Evolutionary conservation across 352 stramenopile species (phyloP), one percentile per base, ranked within the genome.

Genomic region (Phytophthora parvispora): DNA sequence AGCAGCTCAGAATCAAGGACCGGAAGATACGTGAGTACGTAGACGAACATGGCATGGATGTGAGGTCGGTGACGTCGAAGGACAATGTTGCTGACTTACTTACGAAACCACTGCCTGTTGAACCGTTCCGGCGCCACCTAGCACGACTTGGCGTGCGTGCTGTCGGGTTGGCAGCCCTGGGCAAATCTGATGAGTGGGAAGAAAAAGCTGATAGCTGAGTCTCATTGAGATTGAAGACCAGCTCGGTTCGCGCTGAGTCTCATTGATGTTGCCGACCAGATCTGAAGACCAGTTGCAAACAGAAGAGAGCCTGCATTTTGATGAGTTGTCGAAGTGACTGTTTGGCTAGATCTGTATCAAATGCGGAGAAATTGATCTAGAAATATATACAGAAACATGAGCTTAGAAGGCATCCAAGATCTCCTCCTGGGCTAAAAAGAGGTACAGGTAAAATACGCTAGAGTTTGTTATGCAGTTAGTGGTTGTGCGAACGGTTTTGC

Each of bases 1-100:
- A 71, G 34, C 49, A 61, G 48, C 43, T 67, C 18, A 62, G 27
- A 38, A 58, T 68, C 9, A 72, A 73, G 45, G 27, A 53, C 42
- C 42, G 15, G 8, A 50, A 49, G 42, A 49, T 49, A 12, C n/a
- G 42, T 18, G 42, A 49, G 42, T 49, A 49, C 10, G 42, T 49
- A 7, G 38, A n/a, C 15, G 38, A 47, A 22, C 13, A 22, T 24
- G 38, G 18, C 13, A 22, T 47, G 38, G 38, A 47, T 6, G 38
- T 47, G 13, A 47, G 38, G 18, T 47, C 38, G 18, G 38, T 22
- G 4, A 38, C 32, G 32, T 38, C 32, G 32, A 38, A 38, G 32
- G 32, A 38, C 18, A 47, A 47, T 47, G 38, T 47, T 1, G 38
- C 38, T 16, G 8, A 47, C 38, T 6, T 22, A 6, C 2, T 47